These are phyloP conservation scores for Gaeumannomyces tritici DNA, from an alignment of 2,329 filamentous ascomycete genomes.

Conservation along the genomic window DNA sequence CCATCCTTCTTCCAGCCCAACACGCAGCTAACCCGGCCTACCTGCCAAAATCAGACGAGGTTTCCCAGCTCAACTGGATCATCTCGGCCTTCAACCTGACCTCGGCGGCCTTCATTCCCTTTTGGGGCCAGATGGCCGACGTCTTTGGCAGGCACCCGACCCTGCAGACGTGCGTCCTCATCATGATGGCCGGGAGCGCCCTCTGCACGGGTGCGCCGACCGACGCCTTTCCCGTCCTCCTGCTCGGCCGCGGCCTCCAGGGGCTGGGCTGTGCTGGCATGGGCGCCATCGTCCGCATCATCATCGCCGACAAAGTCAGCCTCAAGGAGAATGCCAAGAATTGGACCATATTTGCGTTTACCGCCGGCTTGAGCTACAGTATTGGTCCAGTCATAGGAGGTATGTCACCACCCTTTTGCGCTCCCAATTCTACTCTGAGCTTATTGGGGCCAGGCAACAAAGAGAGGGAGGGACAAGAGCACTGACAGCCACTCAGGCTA, in stretches of 20 bases:
- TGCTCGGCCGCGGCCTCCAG: slow-evolving; percentile 54
- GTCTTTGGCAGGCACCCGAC: slow-evolving; percentile 54
- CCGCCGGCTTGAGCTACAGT: slow-evolving; percentile 48
- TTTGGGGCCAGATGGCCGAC: slow-evolving; percentile 54
- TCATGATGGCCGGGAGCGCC: slow-evolving; percentile 50
- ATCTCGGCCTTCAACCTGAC: slow-evolving; percentile 60
- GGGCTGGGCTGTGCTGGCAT: slow-evolving; percentile 53
- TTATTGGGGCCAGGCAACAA: background rate
- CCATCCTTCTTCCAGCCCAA: background rate
- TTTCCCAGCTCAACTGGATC: slow-evolving; percentile 57
- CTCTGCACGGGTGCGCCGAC: slow-evolving; percentile 49
- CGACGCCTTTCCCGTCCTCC: slow-evolving; percentile 44
- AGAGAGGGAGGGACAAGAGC: background rate
- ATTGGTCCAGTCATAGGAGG: slow-evolving; percentile 53
- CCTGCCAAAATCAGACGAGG: slow-evolving; percentile 25
- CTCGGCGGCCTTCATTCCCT: slow-evolving; percentile 55
- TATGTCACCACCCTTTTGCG: background rate
- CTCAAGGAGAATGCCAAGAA: slow-evolving; percentile 52
- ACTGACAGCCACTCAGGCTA: slow-evolving; percentile 17
- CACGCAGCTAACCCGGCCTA: background rate
- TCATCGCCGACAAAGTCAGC: slow-evolving; percentile 54
- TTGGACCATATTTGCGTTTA: slow-evolving; percentile 49
- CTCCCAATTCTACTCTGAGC: too few species aligned
- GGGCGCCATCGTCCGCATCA: slow-evolving; percentile 47
- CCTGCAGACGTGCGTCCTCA: slow-evolving; percentile 44